Percentiles rank a stretch among this genome's conserved stretches.
phyloP scores from a whole-genome alignment of 345 rosid genomes.

The Salix viminalis region DNA sequence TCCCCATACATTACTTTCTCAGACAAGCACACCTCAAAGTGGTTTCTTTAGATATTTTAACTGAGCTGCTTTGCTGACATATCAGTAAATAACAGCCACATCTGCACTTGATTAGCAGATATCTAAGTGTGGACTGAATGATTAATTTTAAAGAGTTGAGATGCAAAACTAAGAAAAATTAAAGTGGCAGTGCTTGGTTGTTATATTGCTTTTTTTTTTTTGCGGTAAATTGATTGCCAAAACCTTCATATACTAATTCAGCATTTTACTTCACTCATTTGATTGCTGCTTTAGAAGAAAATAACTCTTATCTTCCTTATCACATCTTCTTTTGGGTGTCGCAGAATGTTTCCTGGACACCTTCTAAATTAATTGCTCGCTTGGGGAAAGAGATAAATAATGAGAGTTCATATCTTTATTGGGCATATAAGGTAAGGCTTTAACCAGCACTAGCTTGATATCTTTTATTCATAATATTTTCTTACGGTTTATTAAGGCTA shows the following conservation, averaged over 20 bases:
- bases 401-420: slow-evolving; percentile 80
- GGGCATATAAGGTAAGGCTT: slow-evolving; percentile 84
- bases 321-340: slow-evolving; percentile 9
- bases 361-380: slow-evolving; percentile 73
- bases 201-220: not conserved
- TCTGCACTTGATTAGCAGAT: not conserved
- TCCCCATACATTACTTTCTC: not conserved
- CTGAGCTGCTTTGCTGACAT: not conserved
- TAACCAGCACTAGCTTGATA: not conserved
- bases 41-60: not conserved
- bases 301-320: not conserved
- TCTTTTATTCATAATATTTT: not conserved
- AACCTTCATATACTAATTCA: not conserved
- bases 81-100: not conserved
- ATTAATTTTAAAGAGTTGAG: not conserved
- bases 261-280: not conserved
- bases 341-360: slow-evolving; percentile 81
- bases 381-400: slow-evolving; percentile 82
- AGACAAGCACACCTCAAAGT: not conserved
- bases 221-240: not conserved
- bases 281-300: not conserved
- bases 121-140: not conserved
- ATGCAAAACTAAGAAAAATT: not conserved
- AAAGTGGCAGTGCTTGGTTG: not conserved
- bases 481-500: no score